phyloP scores from a whole-genome alignment of 208 protist genomes.

The Trypanosoma lewisi region DNA sequence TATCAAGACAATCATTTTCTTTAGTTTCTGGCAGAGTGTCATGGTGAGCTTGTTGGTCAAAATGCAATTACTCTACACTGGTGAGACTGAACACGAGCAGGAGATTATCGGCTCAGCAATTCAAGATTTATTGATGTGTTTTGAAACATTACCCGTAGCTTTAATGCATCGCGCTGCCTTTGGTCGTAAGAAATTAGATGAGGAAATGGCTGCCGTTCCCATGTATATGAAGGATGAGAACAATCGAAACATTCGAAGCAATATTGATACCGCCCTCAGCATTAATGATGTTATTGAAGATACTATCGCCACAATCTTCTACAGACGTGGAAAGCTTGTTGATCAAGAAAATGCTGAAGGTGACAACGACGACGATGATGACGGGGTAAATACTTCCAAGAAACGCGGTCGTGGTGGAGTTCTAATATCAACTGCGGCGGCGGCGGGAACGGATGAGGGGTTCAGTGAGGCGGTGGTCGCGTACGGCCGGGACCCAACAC shows the following conservation, averaged over 20 bases:
- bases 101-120: slow-evolving; percentile 56
- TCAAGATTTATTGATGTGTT: slow-evolving; percentile 86
- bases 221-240: slow-evolving; percentile 81
- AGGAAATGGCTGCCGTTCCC: slow-evolving; percentile 76
- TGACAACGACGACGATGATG: slow-evolving; percentile 33
- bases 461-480: slow-evolving; percentile 22
- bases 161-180: slow-evolving; percentile 82
- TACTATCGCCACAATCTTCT: slow-evolving; percentile 85
- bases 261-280: slow-evolving; percentile 71
- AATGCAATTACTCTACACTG: slow-evolving; percentile 50
- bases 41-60: slow-evolving; percentile 49
- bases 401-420: neutral
- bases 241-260: slow-evolving; percentile 53
- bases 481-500: slow-evolving; percentile 53
- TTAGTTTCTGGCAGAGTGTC: slow-evolving; percentile 87
- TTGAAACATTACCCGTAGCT: slow-evolving; percentile 78
- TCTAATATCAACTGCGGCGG: neutral
- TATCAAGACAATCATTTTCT: slow-evolving; percentile 90
- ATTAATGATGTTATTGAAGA: slow-evolving; percentile 83
- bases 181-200: slow-evolving; percentile 60
- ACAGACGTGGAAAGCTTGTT: slow-evolving; percentile 67
- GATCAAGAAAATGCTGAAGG: slow-evolving; percentile 67
- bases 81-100: slow-evolving; percentile 30
- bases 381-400: neutral
- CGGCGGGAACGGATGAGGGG: neutral